phyloP scores from a whole-genome alignment of 2,329 filamentous ascomycete species.

The Aspergillus terreus region DNA sequence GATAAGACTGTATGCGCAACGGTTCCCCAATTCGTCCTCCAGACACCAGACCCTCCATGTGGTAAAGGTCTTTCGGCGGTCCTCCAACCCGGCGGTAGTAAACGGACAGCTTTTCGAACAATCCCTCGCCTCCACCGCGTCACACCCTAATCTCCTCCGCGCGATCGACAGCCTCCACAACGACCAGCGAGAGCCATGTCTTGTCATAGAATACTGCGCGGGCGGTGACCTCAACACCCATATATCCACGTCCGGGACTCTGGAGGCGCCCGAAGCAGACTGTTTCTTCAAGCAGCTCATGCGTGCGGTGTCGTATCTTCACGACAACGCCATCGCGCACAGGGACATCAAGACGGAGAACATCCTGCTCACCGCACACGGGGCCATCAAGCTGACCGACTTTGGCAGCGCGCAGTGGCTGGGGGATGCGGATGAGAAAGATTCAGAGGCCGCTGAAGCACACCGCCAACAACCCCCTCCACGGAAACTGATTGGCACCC shows the following conservation, averaged over 20 bases:
- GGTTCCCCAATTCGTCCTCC: neutral
- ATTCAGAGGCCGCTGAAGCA: conserved; percentile 2
- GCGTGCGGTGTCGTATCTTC: conserved; percentile 56
- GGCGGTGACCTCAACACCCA: conserved; percentile 83
- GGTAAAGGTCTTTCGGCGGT: conserved; percentile 26
- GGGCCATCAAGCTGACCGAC: conserved; percentile 87
- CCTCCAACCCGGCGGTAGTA: conserved; percentile 9
- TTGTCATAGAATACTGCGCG: conserved; percentile 54
- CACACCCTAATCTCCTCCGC: conserved; percentile 27
- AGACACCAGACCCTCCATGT: conserved; percentile 15
- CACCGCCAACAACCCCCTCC: neutral
- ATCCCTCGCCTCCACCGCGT: conserved; percentile 13
- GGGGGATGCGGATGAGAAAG: neutral
- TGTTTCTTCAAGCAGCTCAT: conserved; percentile 74
- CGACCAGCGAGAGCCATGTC: conserved; percentile 24
- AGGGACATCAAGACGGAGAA: conserved; percentile 94
- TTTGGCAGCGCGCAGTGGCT: conserved; percentile 60
- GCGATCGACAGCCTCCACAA: conserved; percentile 26
- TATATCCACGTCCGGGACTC: conserved; percentile 71
- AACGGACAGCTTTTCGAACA: conserved; percentile 10
- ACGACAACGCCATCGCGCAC: conserved; percentile 80
- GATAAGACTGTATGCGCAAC: conserved; percentile 20
- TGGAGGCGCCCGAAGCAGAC: conserved; percentile 80
- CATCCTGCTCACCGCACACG: conserved; percentile 74
- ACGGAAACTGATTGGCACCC: conserved; percentile 56